A percentile compares a stretch with the other conserved stretches of the same genome.
Evolutionary conservation across 257 asterid genomes (phyloP).

Genomic region (Solanum infundibuliforme): DNA sequence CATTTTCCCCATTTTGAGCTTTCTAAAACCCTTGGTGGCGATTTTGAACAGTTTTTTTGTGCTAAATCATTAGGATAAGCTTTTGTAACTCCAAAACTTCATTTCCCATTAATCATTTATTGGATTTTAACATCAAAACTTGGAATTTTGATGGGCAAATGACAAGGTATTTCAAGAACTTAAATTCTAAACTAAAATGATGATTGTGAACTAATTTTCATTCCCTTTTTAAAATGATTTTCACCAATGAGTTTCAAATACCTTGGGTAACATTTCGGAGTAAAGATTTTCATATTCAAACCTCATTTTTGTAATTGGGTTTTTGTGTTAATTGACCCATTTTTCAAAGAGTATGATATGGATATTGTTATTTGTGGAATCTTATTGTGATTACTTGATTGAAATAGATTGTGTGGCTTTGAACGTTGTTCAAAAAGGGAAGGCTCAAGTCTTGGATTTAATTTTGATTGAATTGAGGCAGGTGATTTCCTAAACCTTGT

Average conservation of each 20-base stretch:
- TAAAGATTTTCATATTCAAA: not conserved
- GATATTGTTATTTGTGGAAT: not conserved
- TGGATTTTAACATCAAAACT: not conserved
- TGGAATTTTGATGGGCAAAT: too few relatives aligned
- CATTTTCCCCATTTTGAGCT: not conserved
- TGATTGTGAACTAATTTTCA: too few relatives aligned
- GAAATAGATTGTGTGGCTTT: not conserved
- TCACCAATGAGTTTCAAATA: not conserved
- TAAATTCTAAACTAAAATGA: too few relatives aligned
- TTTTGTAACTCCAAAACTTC: not conserved
- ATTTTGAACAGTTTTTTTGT: not conserved
- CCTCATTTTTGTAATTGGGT: not conserved
- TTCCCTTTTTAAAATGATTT: not conserved
- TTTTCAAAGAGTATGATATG: not conserved
- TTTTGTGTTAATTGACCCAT: too few relatives aligned
- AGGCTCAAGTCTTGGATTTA: not conserved
- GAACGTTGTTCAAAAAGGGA: too few relatives aligned
- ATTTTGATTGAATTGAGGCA: not conserved
- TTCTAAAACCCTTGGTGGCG: not conserved
- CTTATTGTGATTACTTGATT: too few relatives aligned
- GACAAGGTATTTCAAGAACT: too few relatives aligned
- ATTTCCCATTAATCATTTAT: too few relatives aligned
- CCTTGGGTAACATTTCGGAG: too few relatives aligned
- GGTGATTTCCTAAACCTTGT: too few relatives aligned
- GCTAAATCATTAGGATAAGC: not conserved